Conservation (phyloP, 2,329 filamentous ascomycete genomes). For the Zelopaecilomyces penicillatus region DNA sequence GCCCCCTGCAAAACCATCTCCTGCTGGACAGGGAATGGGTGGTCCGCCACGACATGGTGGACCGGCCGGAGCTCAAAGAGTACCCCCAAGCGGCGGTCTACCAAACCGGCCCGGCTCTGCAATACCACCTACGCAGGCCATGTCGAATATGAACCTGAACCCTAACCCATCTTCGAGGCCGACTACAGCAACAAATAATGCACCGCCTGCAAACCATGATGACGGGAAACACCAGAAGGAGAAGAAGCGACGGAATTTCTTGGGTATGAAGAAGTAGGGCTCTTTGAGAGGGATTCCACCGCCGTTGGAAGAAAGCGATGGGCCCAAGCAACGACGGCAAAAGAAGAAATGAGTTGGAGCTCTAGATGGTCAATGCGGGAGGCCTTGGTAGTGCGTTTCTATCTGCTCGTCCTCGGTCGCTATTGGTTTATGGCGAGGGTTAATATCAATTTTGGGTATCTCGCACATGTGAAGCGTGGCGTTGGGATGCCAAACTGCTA, state of each 20-base stretch:
- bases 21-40: slow-evolving; percentile 6
- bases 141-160: slow-evolving; percentile 47
- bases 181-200: not conserved
- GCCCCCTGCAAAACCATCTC: slow-evolving; percentile 24
- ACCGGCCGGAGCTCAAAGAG: slow-evolving; percentile 10
- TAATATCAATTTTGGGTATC: no score
- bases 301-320: not conserved
- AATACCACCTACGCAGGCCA: slow-evolving; percentile 43
- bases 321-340: not conserved
- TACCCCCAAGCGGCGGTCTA: slow-evolving; percentile 16
- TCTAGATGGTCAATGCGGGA: no score
- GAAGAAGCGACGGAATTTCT: slow-evolving; percentile 53
- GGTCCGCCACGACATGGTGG: slow-evolving; percentile 11
- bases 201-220: slow-evolving; percentile 14
- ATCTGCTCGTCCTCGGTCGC: no score
- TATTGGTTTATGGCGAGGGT: no score
- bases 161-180: slow-evolving; percentile 9
- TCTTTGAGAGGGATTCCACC: slow-evolving; percentile 18
- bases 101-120: slow-evolving; percentile 16
- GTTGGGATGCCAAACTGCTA: no score
- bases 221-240: slow-evolving; percentile 43
- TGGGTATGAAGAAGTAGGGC: slow-evolving; percentile 50
- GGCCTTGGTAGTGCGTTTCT: no score
- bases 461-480: no score
- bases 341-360: no score